A percentile compares a stretch with the other conserved stretches of the same genome.
phyloP scores from a whole-genome alignment of 257 asterid genomes.

The Solanum infundibuliforme region DNA sequence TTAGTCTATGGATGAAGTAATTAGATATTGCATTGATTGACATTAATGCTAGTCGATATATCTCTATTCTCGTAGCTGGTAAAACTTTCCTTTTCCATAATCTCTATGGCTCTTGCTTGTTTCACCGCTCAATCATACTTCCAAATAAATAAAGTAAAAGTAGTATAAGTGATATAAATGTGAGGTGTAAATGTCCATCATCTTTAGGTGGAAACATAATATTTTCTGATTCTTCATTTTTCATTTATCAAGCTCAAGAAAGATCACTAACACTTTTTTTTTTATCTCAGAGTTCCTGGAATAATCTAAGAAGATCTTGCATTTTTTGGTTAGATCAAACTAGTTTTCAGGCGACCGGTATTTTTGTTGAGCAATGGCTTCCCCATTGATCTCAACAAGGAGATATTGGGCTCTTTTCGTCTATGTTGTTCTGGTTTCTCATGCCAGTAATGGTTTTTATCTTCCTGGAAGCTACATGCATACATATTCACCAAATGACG shows the following conservation, averaged over 20 bases:
- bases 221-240: not conserved
- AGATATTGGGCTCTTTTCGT: constrained; percentile 31
- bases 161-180: too few relatives aligned
- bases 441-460: constrained; percentile 56
- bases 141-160: not conserved
- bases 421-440: constrained; percentile 35
- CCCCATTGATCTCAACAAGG: constrained; percentile 42
- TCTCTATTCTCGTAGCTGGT: not conserved
- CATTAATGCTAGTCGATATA: not conserved
- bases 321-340: constrained; percentile 15
- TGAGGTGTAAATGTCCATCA: not conserved
- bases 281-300: not conserved
- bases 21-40: not conserved
- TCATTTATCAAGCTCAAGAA: not conserved
- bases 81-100: not conserved
- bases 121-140: not conserved
- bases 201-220: not conserved
- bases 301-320: not conserved
- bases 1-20: not conserved
- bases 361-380: constrained; percentile 48
- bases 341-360: constrained; percentile 13
- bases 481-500: constrained; percentile 48
- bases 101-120: not conserved
- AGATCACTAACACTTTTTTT: not conserved
- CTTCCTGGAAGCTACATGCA: constrained; percentile 78